Evolutionary conservation across 2,329 filamentous ascomycete species (phyloP).

Genomic region (Hymenoscyphus albidus): DNA sequence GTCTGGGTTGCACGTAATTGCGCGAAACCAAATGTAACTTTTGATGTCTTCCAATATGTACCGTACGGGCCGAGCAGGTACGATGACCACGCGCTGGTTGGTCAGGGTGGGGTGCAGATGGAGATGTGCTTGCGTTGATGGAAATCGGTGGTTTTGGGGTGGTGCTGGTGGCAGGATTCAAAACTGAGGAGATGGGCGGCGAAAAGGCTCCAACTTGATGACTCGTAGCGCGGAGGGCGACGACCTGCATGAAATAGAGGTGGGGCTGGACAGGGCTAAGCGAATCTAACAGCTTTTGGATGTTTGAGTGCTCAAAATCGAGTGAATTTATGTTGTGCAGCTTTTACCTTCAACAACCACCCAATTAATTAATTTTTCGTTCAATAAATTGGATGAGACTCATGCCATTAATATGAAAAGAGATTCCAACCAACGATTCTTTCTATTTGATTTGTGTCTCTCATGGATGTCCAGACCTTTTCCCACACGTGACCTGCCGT

Average conservation of each 20-base stretch:
- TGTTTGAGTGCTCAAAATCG: background rate
- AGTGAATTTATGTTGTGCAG: background rate
- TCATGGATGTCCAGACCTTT: background rate
- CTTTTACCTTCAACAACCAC: too few species aligned
- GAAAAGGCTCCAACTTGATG: slow-evolving; percentile 2
- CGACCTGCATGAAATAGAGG: slow-evolving; percentile 1
- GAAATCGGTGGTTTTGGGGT: background rate
- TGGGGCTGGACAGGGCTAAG: background rate
- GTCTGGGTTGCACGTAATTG: background rate
- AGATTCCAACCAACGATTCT: background rate
- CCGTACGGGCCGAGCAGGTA: background rate
- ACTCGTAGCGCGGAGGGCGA: background rate
- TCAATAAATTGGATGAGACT: too few species aligned
- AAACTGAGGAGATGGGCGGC: background rate
- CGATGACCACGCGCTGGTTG: slow-evolving; percentile 1
- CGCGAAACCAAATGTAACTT: background rate
- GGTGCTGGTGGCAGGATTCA: background rate
- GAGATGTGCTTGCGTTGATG: background rate
- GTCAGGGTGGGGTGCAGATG: background rate
- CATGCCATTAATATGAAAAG: too few species aligned
- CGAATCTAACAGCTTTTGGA: background rate
- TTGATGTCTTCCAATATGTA: background rate
- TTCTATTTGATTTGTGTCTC: background rate
- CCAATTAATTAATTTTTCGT: too few species aligned
- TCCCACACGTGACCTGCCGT: too few species aligned